A percentile compares a stretch with the other conserved stretches of the same genome.
These are phyloP conservation scores for Penicillium simplicissimum DNA, from an alignment of 495 filamentous ascomycete species.

Conservation along the genomic window DNA sequence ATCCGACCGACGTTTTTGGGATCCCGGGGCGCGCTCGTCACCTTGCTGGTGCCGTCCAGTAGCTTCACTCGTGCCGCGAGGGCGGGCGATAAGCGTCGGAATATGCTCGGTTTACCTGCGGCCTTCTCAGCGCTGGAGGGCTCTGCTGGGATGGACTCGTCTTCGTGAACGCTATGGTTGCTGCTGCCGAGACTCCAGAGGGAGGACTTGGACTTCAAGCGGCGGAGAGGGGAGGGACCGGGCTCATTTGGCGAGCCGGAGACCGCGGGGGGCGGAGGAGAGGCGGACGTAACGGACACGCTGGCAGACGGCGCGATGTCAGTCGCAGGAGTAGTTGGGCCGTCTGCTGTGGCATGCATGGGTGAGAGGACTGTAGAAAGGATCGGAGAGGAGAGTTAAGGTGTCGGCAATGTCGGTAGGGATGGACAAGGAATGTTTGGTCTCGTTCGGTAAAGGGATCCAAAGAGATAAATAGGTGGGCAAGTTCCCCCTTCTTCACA, in stretches of 20 bases:
- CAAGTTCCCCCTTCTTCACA: conserved; percentile 7
- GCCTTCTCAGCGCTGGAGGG: conserved; percentile 30
- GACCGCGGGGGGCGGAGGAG: conserved; percentile 36
- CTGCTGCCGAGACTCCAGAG: conserved; percentile 44
- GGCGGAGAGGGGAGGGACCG: conserved; percentile 34
- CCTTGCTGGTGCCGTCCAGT: conserved; percentile 60
- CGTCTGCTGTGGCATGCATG: conserved; percentile 47
- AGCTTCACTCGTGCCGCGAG: conserved; percentile 76
- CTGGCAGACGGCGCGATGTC: conserved; percentile 31
- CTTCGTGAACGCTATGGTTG: conserved; percentile 31
- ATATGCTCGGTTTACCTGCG: conserved; percentile 37
- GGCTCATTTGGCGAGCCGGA: conserved; percentile 36
- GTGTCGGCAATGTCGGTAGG: conserved; percentile 24
- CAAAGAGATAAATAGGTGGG: not conserved
- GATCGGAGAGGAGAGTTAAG: conserved; percentile 11
- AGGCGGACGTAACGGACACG: conserved; percentile 32
- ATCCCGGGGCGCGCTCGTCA: conserved; percentile 34
- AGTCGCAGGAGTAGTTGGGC: conserved; percentile 34
- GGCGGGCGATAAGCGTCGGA: conserved; percentile 61
- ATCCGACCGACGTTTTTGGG: conserved; percentile 66
- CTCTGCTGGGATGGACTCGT: conserved; percentile 28
- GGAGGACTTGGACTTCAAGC: conserved; percentile 47
- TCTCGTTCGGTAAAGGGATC: conserved; percentile 20
- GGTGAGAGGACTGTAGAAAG: conserved; percentile 27
- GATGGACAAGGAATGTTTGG: conserved; percentile 37